Conservation (phyloP, 1,139 yeast genomes). For the Magnusiomyces tetraspermus region DNA sequence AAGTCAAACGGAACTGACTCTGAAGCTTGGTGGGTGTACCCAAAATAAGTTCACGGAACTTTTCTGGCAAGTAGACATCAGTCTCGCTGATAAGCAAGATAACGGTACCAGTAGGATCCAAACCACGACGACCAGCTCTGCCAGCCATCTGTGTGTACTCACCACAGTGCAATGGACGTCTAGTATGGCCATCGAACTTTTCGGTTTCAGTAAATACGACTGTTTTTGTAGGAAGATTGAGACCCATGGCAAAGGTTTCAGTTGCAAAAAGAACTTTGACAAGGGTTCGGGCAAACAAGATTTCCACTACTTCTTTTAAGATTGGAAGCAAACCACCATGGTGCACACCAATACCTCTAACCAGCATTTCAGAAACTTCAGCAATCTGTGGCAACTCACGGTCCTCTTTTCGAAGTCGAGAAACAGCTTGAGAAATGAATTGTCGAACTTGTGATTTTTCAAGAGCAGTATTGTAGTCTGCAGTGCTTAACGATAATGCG, state of each 20-base stretch:
- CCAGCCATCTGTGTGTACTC: slow-evolving; percentile 99
- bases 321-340: slow-evolving; percentile 96
- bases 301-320: slow-evolving; percentile 90
- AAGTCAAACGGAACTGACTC: slow-evolving; percentile 88
- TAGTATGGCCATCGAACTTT: slow-evolving; percentile 81
- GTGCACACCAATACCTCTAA: slow-evolving; percentile 92
- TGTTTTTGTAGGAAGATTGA: slow-evolving; percentile 92
- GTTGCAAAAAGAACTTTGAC: slow-evolving; percentile 93
- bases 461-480: slow-evolving; percentile 70
- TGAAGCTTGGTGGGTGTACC: slow-evolving; percentile 85
- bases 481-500: slow-evolving; percentile 64
- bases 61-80: slow-evolving; percentile 26
- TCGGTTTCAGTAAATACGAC: slow-evolving; percentile 80
- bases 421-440: slow-evolving; percentile 83
- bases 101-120: slow-evolving; percentile 92
- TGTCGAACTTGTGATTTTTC: slow-evolving; percentile 88
- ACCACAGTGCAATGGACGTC: slow-evolving; percentile 81
- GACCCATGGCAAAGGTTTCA: slow-evolving; percentile 97
- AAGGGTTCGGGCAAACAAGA: slow-evolving; percentile 73
- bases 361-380: slow-evolving; percentile 67
- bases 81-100: slow-evolving; percentile 71
- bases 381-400: slow-evolving; percentile 86
- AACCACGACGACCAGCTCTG: slow-evolving; percentile 95
- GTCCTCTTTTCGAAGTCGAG: slow-evolving; percentile 83
- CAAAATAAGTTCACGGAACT: slow-evolving; percentile 68